Evolutionary conservation across 176 grass and related monocot genomes (phyloP).

Genomic region (Miscanthus lutarioriparius): DNA sequence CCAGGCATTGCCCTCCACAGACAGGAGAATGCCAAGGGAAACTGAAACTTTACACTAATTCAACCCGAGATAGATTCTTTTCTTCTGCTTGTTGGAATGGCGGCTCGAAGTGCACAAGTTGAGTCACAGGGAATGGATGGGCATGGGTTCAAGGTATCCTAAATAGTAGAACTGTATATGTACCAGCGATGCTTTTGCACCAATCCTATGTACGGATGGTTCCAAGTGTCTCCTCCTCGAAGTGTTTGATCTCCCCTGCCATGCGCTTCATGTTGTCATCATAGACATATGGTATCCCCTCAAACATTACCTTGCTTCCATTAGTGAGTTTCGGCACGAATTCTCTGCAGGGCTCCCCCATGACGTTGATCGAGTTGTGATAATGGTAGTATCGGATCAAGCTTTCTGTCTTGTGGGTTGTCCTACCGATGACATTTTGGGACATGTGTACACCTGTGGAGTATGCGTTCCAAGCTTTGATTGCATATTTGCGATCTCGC

Average conservation of each 20-base stretch:
- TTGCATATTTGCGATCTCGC: conserved; percentile 78
- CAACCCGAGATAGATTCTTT: not conserved
- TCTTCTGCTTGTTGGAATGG: not conserved
- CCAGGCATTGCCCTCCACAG: not conserved
- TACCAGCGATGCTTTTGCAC: not conserved
- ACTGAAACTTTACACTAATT: conserved; percentile 29
- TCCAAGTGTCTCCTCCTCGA: conserved; percentile 58
- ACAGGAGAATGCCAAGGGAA: not conserved
- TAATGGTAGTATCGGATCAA: conserved; percentile 92
- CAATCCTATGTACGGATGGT: conserved; percentile 19
- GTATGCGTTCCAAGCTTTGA: conserved; percentile 65
- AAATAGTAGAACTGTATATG: conserved; percentile 26
- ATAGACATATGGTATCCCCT: conserved; percentile 63
- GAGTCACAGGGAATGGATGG: not conserved
- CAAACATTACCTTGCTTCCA: conserved; percentile 42
- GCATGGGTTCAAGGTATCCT: not conserved
- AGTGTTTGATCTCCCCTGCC: conserved; percentile 51
- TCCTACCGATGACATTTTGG: conserved; percentile 61
- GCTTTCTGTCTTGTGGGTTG: conserved; percentile 68
- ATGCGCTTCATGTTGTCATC: conserved; percentile 61
- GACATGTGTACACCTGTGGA: conserved; percentile 92
- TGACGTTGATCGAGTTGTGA: conserved; percentile 69
- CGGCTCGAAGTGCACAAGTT: not conserved
- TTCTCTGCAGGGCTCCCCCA: conserved; percentile 52
- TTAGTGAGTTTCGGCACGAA: conserved; percentile 46